Conservation (phyloP, 495 filamentous ascomycete species). For the Annulohypoxylon nitens region DNA sequence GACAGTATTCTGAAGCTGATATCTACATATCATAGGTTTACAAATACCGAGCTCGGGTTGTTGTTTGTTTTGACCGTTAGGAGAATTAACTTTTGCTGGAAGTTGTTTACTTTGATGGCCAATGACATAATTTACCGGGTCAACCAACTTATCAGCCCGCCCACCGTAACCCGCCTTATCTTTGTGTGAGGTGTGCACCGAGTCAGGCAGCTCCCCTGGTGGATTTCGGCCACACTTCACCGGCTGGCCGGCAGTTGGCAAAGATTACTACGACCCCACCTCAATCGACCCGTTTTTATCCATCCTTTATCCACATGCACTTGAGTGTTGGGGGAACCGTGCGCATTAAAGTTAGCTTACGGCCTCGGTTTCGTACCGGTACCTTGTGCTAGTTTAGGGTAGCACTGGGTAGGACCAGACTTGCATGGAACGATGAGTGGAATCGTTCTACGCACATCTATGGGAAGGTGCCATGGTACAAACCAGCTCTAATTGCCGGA, state of each 20-base stretch:
- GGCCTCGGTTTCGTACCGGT: neutral
- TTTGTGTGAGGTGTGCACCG: neutral
- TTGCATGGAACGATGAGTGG: constrained; percentile 16
- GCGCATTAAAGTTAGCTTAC: neutral
- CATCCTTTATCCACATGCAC: neutral
- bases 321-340: neutral
- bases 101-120: constrained; percentile 33
- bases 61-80: constrained; percentile 21
- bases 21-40: constrained; percentile 6
- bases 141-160: constrained; percentile 33
- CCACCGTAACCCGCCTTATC: neutral
- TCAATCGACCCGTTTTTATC: neutral
- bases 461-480: neutral
- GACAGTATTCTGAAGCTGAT: neutral
- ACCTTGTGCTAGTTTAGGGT: constrained; percentile 14
- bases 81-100: neutral
- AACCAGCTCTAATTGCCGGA: constrained; percentile 23
- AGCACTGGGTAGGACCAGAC: neutral
- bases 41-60: neutral
- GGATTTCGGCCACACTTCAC: neutral
- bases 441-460: constrained; percentile 8
- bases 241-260: neutral
- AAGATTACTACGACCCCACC: neutral
- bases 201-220: neutral
- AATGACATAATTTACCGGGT: constrained; percentile 49